Conservation (phyloP, 1,139 yeast genomes). For the Saccharomyces hybrid region DNA sequence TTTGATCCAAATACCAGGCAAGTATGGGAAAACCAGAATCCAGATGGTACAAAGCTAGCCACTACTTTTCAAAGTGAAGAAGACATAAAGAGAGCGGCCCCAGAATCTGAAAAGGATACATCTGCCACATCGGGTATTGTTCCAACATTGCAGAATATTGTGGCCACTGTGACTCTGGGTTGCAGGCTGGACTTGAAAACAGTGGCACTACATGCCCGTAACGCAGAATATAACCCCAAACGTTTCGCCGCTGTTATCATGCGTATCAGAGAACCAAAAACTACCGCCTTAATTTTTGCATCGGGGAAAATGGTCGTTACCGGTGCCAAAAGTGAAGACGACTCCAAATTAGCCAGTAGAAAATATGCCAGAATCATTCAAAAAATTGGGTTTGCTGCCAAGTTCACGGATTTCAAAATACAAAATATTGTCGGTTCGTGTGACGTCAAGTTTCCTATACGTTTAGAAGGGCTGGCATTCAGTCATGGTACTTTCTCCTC, state of each 20-base stretch:
- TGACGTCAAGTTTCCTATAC: slow-evolving; percentile 95
- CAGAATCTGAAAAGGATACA: slow-evolving; percentile 36
- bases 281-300: slow-evolving; percentile 95
- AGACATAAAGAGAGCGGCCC: slow-evolving; percentile 6
- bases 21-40: slow-evolving; percentile 31
- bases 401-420: slow-evolving; percentile 92
- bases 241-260: slow-evolving; percentile 99
- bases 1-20: slow-evolving; percentile 33
- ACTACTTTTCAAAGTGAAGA: slow-evolving; percentile 4
- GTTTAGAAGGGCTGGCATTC: slow-evolving; percentile 95
- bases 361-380: slow-evolving; percentile 97
- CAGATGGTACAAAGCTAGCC: slow-evolving; percentile 7
- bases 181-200: slow-evolving; percentile 94
- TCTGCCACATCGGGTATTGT: slow-evolving; percentile 86
- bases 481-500: slow-evolving; percentile 98
- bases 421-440: slow-evolving; percentile 98
- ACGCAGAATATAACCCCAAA: slow-evolving; percentile 95
- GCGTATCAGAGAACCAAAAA: slow-evolving; percentile 98
- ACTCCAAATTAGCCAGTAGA: slow-evolving; percentile 91
- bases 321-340: slow-evolving; percentile 98
- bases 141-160: slow-evolving; percentile 93
- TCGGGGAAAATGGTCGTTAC: slow-evolving; percentile 99
- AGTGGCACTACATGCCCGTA: slow-evolving; percentile 96
- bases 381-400: slow-evolving; percentile 92
- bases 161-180: slow-evolving; percentile 94